Conservation (phyloP, 768 basidiomycete genomes). For the Suillus ampliporus region DNA sequence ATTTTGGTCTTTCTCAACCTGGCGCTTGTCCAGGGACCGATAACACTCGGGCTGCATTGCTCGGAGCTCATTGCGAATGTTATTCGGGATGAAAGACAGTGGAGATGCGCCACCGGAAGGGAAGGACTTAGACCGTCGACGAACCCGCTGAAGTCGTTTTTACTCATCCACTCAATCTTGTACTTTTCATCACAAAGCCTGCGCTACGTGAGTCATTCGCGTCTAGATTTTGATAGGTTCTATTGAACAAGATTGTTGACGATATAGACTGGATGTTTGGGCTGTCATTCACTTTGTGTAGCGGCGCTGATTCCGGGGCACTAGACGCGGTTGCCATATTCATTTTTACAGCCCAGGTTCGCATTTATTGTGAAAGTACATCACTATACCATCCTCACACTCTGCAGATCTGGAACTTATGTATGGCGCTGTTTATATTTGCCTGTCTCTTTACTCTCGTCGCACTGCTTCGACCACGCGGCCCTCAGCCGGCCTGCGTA, state of each 20-base stretch:
- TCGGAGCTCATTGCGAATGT: constrained; percentile 35
- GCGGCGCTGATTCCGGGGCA: constrained; percentile 16
- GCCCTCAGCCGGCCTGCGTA: constrained; percentile 39
- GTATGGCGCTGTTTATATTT: constrained; percentile 26
- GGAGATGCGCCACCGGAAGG: constrained; percentile 27
- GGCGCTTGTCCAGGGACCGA: constrained; percentile 32
- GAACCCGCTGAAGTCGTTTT: constrained; percentile 31
- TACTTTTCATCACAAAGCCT: constrained; percentile 27
- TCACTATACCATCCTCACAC: background rate
- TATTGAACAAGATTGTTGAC: background rate
- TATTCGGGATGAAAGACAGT: constrained; percentile 31
- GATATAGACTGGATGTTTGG: constrained; percentile 39
- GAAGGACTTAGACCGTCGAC: constrained; percentile 21
- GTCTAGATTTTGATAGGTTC: too few species aligned
- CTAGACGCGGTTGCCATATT: constrained; percentile 24
- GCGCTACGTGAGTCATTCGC: constrained; percentile 27
- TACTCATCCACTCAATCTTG: constrained; percentile 23
- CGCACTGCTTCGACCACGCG: constrained; percentile 19
- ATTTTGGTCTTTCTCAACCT: constrained; percentile 31
- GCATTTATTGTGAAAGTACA: background rate
- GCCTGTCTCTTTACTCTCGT: constrained; percentile 22
- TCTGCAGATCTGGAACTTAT: constrained; percentile 33
- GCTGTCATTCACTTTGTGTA: constrained; percentile 27
- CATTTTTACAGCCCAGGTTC: constrained; percentile 36
- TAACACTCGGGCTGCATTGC: constrained; percentile 35